Base-by-base conservation (phyloP, 139 green algal species). In the Raphidocelis subcapitata region DNA sequence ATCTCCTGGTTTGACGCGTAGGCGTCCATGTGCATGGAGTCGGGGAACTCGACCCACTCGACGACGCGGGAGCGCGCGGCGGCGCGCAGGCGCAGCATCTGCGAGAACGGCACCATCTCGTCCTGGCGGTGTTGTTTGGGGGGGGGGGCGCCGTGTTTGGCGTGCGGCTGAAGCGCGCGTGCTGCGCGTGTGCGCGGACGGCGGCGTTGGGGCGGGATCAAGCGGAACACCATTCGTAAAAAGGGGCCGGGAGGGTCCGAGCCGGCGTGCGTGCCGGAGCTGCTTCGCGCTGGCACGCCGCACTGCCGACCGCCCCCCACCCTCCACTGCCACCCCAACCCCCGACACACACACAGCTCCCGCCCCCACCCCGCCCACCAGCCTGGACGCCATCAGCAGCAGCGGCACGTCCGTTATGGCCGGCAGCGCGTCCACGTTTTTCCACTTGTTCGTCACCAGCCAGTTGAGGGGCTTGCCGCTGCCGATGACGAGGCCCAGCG, bases 401-500 rank as follows among this genome's bases (percentile, higher is more conserved):
- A 93, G 55, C 1, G 89, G 90, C 57, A 86, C 26, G 55, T 77
- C 16, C 3, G 60, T 75, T 23, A 94, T 70, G 16, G 72, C 56
- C 12, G 52, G 3, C 2, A 97, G 85, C 2, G 72, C 56, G 26
- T 77, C 35, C 3, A 82, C 36, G 66, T 85, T 98, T 36, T 72
- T 33, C 93, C 93, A 98, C 79, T 91, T 93, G 72, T 94, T 96
- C 59, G 90, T 86, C 18, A 98, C 82, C 49, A 98, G 77, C 29
- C 82, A 95, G 80, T 98, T 98, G 72, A 88, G 75, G 3, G 82
- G 77, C 60, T 81, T 84, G 32, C 81, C 77, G 1, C 69, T 77
- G 24, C 89, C 87, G 12, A 94, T 83, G 8, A 94, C 65, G 1
- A 62, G 44, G 24, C 64, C 60, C 29, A 95, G 72, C 12, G 89